Evolutionary conservation across 129 eudicot species (phyloP).

Genomic region (Artemisia annua): DNA sequence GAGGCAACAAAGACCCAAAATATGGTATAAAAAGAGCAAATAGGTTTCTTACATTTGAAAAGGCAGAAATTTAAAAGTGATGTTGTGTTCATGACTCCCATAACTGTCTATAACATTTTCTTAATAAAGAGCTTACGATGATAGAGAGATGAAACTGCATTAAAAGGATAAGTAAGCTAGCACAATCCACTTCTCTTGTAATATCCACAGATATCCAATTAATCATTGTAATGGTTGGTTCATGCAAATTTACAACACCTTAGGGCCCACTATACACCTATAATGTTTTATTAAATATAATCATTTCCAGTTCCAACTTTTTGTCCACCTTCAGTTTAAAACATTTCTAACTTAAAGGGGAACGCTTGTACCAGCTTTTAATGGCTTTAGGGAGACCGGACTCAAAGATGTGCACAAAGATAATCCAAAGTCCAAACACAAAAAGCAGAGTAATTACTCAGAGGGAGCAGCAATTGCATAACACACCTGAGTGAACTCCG

Average conservation of each 20-base stretch:
- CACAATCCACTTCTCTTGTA: neutral
- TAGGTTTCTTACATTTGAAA: neutral
- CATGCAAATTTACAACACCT: neutral
- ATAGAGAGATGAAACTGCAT: neutral
- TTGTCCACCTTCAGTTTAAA: neutral
- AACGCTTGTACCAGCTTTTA: neutral
- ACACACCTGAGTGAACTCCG: conserved; percentile 70
- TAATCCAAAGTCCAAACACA: neutral
- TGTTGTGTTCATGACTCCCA: neutral
- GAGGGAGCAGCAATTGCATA: neutral
- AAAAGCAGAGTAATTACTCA: neutral
- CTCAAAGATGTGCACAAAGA: neutral
- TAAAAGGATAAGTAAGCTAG: neutral
- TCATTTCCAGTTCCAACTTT: neutral
- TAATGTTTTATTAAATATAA: neutral
- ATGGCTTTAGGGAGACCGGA: neutral
- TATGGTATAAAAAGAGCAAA: neutral
- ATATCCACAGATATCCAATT: neutral
- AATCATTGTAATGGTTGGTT: neutral
- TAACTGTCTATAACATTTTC: neutral
- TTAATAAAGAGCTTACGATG: neutral
- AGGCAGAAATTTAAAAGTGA: neutral
- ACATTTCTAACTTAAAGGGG: neutral
- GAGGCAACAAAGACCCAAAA: neutral
- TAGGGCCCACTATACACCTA: neutral